phyloP scores from a whole-genome alignment of 2,329 filamentous ascomycete species.

The Myotisia sp. region DNA sequence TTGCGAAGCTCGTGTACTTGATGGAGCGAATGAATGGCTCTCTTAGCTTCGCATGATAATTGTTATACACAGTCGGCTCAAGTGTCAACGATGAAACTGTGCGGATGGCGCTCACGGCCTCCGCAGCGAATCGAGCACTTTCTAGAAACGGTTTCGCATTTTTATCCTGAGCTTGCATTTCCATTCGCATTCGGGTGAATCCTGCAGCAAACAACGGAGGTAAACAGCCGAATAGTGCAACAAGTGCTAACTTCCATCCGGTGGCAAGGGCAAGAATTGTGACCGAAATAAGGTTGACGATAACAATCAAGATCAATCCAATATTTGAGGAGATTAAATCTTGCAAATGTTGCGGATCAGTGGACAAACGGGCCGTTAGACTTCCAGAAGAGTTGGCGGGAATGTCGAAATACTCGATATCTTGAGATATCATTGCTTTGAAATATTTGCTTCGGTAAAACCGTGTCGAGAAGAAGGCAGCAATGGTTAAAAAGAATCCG shows the following conservation, averaged over 20 bases:
- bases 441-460: constrained; percentile 16
- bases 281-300: constrained; percentile 58
- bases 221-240: constrained; percentile 37
- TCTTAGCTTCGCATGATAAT: constrained; percentile 22
- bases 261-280: constrained; percentile 51
- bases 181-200: constrained; percentile 34
- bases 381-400: constrained; percentile 28
- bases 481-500: constrained; percentile 12
- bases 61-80: constrained; percentile 28
- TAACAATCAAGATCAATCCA: constrained; percentile 62
- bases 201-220: constrained; percentile 22
- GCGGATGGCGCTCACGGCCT: constrained; percentile 37
- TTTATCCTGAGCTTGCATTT: constrained; percentile 34
- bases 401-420: constrained; percentile 19
- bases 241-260: constrained; percentile 67
- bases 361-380: constrained; percentile 64
- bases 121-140: constrained; percentile 37
- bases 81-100: constrained; percentile 38
- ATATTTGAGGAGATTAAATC: constrained; percentile 61
- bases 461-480: constrained; percentile 10
- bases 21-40: constrained; percentile 44
- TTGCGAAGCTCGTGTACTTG: constrained; percentile 44
- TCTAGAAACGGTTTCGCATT: constrained; percentile 33
- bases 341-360: constrained; percentile 48
- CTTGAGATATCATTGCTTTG: constrained; percentile 16